Conservation (phyloP, 805 yeast species). For the Ogataea nonfermentans region DNA sequence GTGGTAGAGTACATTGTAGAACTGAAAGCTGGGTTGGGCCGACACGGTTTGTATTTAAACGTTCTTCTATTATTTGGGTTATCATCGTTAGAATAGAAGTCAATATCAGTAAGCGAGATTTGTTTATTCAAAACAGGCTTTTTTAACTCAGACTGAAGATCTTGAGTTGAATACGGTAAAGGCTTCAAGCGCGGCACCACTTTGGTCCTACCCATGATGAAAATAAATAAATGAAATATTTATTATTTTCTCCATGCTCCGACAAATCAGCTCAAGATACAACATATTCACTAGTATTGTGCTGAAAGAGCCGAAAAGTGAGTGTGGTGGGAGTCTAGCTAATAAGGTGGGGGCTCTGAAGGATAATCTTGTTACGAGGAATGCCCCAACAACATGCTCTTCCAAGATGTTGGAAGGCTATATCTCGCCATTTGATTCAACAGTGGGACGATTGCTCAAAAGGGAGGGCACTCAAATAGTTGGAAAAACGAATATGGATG, state of each 20-base stretch:
- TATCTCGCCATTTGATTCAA: constrained; percentile 77
- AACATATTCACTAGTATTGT: constrained; percentile 44
- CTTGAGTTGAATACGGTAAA: constrained; percentile 33
- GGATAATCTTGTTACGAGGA: constrained; percentile 73
- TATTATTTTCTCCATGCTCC: constrained; percentile 3
- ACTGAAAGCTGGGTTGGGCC: constrained; percentile 60
- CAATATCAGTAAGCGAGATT: constrained; percentile 6
- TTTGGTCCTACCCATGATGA: constrained; percentile 4
- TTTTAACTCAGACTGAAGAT: constrained; percentile 23
- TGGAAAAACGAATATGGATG: constrained; percentile 93
- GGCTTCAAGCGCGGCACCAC: constrained; percentile 35
- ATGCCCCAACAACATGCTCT: constrained; percentile 71
- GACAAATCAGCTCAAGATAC: constrained; percentile 20
- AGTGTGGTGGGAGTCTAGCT: constrained; percentile 21
- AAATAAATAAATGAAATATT: background rate
- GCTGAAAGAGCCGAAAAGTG: constrained; percentile 4
- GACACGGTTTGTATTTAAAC: constrained; percentile 76
- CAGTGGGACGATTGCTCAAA: constrained; percentile 57
- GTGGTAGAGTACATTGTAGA: constrained; percentile 65
- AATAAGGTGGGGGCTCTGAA: constrained; percentile 54
- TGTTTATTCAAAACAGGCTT: constrained; percentile 24
- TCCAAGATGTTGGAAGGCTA: constrained; percentile 62
- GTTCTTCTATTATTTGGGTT: constrained; percentile 78
- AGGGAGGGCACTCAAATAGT: constrained; percentile 50
- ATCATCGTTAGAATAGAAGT: constrained; percentile 60